Evolutionary conservation across 495 filamentous ascomycete species (phyloP).

Genomic region (Aspergillus funiculosus): DNA sequence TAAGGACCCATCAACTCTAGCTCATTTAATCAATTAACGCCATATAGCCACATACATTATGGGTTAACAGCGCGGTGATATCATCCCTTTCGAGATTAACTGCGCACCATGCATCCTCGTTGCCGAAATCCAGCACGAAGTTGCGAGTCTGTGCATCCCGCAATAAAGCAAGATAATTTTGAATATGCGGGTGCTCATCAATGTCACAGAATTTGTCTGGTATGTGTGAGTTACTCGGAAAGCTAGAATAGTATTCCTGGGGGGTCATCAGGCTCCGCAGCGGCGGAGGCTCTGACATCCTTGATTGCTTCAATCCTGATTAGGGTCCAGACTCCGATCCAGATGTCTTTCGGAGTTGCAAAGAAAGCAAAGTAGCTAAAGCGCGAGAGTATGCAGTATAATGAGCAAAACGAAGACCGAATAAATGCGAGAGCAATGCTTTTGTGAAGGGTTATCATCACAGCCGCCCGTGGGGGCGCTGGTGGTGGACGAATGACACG

Average conservation of each 20-base stretch:
- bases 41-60: conserved; percentile 23
- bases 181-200: conserved; percentile 46
- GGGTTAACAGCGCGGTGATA: conserved; percentile 34
- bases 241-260: conserved; percentile 36
- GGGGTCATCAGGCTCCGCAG: conserved; percentile 20
- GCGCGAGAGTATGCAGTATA: too few species aligned
- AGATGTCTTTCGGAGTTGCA: background rate
- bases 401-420: too few species aligned
- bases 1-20: conserved; percentile 11
- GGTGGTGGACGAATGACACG: too few species aligned
- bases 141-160: conserved; percentile 44
- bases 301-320: background rate
- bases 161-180: conserved; percentile 30
- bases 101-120: conserved; percentile 55
- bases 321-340: background rate
- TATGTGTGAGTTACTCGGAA: conserved; percentile 18
- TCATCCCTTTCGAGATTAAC: conserved; percentile 49
- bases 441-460: too few species aligned
- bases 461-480: too few species aligned
- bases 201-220: conserved; percentile 47
- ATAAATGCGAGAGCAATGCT: too few species aligned
- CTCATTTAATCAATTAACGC: background rate
- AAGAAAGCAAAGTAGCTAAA: too few species aligned
- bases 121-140: conserved; percentile 69
- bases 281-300: conserved; percentile 14